Conservation (phyloP, 257 asterid genomes). For the Nemophila menziesii region DNA sequence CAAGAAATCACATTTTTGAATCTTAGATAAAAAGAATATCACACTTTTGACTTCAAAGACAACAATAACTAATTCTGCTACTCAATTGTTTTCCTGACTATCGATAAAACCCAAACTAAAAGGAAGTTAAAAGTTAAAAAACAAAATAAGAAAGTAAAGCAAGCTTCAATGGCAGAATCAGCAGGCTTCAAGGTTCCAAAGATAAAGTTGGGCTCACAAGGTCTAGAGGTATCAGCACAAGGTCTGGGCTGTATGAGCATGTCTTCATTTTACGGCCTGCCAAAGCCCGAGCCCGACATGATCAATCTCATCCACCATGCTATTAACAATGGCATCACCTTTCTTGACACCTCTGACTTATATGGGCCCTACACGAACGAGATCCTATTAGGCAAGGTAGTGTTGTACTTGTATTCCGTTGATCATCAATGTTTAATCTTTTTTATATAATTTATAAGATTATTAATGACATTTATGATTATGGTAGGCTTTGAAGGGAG, state of each 20-base stretch:
- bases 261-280: conserved; percentile 25
- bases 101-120: too few relatives aligned
- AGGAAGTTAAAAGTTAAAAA: not conserved
- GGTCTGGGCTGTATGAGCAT: conserved; percentile 30
- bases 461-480: not conserved
- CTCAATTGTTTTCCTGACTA: too few relatives aligned
- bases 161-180: not conserved
- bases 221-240: conserved; percentile 22
- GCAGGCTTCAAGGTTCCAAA: conserved; percentile 12
- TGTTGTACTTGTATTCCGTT: too few relatives aligned
- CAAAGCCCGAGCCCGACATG: conserved; percentile 31
- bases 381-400: conserved; percentile 22
- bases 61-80: too few relatives aligned
- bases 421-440: not conserved
- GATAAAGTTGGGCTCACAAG: conserved; percentile 25
- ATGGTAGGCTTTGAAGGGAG: conserved; percentile 11
- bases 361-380: conserved; percentile 26
- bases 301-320: conserved; percentile 21
- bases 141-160: too few relatives aligned
- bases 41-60: too few relatives aligned
- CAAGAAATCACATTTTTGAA: too few relatives aligned
- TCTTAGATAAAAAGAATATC: too few relatives aligned
- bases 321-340: conserved; percentile 17
- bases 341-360: conserved; percentile 24
- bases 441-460: too few relatives aligned